These are phyloP conservation scores for Carnegiea gigantea DNA, from an alignment of 179 eudicot genomes.

Conservation along the genomic window DNA sequence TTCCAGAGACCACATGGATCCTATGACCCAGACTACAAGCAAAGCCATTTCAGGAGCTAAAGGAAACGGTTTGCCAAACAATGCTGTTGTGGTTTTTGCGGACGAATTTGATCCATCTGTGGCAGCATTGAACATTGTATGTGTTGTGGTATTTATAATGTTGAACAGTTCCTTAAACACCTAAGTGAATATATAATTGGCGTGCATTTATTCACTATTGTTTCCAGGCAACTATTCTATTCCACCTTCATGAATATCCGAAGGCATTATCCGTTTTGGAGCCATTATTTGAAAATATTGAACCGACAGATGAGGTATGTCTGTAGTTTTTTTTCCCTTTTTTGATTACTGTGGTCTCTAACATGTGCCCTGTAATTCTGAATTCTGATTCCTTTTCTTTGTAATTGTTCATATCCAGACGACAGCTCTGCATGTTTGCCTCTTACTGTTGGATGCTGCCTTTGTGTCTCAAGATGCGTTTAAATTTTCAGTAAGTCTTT, in stretches of 20 bases:
- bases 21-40: conserved; percentile 39
- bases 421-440: conserved; percentile 3
- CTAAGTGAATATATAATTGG: background rate
- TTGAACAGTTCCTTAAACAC: background rate
- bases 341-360: background rate
- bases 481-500: conserved; percentile 4
- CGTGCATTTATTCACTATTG: conserved; percentile 6
- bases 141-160: background rate
- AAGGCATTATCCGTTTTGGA: conserved; percentile 72
- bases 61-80: conserved; percentile 40
- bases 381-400: background rate
- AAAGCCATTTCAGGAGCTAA: conserved; percentile 41
- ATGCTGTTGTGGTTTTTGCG: conserved; percentile 38
- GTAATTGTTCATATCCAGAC: background rate
- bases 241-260: conserved; percentile 78
- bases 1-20: conserved; percentile 63
- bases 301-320: conserved; percentile 85
- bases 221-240: conserved; percentile 77
- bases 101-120: conserved; percentile 70
- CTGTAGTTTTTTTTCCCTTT: background rate
- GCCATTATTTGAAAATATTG: conserved; percentile 74
- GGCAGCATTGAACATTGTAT: conserved; percentile 68
- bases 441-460: conserved; percentile 5
- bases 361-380: background rate
- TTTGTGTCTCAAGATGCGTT: conserved; percentile 1